Conservation (phyloP, 768 basidiomycete genomes). For the Lactarius trivialis region DNA sequence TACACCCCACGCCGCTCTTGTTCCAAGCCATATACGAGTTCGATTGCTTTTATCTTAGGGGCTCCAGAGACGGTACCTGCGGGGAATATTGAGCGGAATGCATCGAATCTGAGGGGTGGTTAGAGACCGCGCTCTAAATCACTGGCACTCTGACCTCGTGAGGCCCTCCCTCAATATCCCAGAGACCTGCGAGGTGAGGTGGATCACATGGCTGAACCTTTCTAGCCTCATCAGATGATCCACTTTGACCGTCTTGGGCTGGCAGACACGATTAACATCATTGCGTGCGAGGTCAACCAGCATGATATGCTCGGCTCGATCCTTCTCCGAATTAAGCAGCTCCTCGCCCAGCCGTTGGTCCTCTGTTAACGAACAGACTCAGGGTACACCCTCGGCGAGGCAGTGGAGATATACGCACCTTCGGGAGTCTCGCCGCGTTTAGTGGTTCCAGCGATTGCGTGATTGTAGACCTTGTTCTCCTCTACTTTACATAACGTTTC, state of each 20-base stretch:
- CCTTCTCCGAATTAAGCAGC: slow-evolving; percentile 82
- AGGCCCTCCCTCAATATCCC: slow-evolving; percentile 75
- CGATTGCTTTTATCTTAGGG: slow-evolving; percentile 97
- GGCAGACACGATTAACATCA: slow-evolving; percentile 96
- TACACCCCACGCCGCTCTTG: slow-evolving; percentile 89
- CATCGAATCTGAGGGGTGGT: slow-evolving; percentile 68
- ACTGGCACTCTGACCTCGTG: slow-evolving; percentile 52
- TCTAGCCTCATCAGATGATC: slow-evolving; percentile 91
- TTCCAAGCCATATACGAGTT: slow-evolving; percentile 82
- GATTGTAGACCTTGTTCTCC: slow-evolving; percentile 87
- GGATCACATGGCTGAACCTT: slow-evolving; percentile 97
- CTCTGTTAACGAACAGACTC: slow-evolving; percentile 47
- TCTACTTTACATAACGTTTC: slow-evolving; percentile 97
- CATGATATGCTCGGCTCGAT: slow-evolving; percentile 98
- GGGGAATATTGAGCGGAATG: slow-evolving; percentile 98
- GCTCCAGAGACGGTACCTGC: slow-evolving; percentile 98
- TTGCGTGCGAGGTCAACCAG: slow-evolving; percentile 96
- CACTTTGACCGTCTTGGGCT: slow-evolving; percentile 91
- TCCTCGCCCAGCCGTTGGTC: slow-evolving; percentile 71
- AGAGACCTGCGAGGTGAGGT: slow-evolving; percentile 92
- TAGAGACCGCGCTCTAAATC: background rate
- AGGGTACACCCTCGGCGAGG: slow-evolving; percentile 7
- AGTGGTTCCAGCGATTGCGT: slow-evolving; percentile 95
- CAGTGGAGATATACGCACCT: slow-evolving; percentile 46
- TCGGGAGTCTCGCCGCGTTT: slow-evolving; percentile 78